A percentile compares a stretch with the other conserved stretches of the same genome.
phyloP scores from a whole-genome alignment of 2,329 filamentous ascomycete species.

The Sphaceloma murrayae region DNA sequence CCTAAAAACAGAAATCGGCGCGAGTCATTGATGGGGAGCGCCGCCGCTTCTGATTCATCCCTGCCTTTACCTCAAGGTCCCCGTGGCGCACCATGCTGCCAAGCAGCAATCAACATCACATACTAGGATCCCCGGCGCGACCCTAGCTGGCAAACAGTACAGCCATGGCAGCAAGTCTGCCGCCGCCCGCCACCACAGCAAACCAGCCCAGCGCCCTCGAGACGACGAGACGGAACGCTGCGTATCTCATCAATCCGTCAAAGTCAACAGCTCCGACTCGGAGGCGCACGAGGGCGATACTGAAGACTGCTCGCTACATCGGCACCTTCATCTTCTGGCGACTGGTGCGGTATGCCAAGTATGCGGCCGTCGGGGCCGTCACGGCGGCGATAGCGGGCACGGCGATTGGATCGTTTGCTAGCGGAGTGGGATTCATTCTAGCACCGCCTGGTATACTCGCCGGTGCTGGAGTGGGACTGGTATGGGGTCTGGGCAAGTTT shows the following conservation, averaged over 20 bases:
- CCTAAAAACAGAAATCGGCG: neutral
- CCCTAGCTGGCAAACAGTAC: neutral
- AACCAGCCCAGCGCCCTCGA: slow-evolving; percentile 5
- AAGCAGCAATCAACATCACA: no score
- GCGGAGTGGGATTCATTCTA: slow-evolving; percentile 34
- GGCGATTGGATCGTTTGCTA: slow-evolving; percentile 30
- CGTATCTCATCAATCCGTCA: slow-evolving; percentile 32
- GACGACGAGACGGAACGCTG: slow-evolving; percentile 25
- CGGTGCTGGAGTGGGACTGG: slow-evolving; percentile 29
- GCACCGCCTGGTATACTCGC: slow-evolving; percentile 35
- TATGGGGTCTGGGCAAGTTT: slow-evolving; percentile 34
- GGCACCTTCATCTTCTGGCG: slow-evolving; percentile 37
- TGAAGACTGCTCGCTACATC: slow-evolving; percentile 32
- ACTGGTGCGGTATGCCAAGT: slow-evolving; percentile 35
- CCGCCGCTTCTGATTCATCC: no score
- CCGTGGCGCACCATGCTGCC: no score
- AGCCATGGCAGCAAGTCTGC: neutral
- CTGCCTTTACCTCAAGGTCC: neutral
- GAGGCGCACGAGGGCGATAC: slow-evolving; percentile 32
- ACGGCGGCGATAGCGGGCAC: slow-evolving; percentile 33
- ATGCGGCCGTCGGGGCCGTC: slow-evolving; percentile 34
- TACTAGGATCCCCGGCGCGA: no score
- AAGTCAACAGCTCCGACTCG: slow-evolving; percentile 25
- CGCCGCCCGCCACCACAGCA: neutral
- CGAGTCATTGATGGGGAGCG: slow-evolving; percentile 9